Conservation (phyloP, 2,329 filamentous ascomycete genomes). For the Aspergillus eucalypticola region DNA sequence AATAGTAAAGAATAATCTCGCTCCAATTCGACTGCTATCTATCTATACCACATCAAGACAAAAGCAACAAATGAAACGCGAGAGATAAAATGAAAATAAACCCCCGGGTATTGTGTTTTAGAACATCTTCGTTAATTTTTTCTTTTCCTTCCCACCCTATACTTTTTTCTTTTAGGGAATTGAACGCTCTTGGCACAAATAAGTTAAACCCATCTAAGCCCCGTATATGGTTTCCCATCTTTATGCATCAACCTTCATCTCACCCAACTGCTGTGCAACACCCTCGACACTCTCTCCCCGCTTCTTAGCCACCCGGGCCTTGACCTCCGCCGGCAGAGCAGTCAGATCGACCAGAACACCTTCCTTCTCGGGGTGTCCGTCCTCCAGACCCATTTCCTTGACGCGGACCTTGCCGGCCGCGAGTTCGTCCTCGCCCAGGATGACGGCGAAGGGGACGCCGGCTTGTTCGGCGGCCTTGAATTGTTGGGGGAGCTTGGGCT, state of each 20-base stretch:
- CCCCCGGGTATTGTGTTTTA: slow-evolving; percentile 12
- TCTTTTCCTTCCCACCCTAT: background rate
- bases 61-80: background rate
- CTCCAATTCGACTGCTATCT: slow-evolving; percentile 16
- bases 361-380: slow-evolving; percentile 87
- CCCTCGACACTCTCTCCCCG: slow-evolving; percentile 4
- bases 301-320: slow-evolving; percentile 26
- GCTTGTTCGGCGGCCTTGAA: slow-evolving; percentile 86
- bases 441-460: slow-evolving; percentile 80
- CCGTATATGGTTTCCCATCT: background rate
- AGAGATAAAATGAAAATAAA: background rate
- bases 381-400: slow-evolving; percentile 78
- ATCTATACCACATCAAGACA: background rate
- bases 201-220: background rate
- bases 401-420: slow-evolving; percentile 80
- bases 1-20: too few species aligned
- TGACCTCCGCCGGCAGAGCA: slow-evolving; percentile 29
- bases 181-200: too few species aligned
- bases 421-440: slow-evolving; percentile 88
- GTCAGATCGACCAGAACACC: slow-evolving; percentile 70
- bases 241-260: slow-evolving; percentile 22
- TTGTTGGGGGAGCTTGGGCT: slow-evolving; percentile 83
- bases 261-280: slow-evolving; percentile 28
- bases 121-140: slow-evolving; percentile 3
- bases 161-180: background rate